Evolutionary conservation across 352 stramenopile genomes (phyloP).

Genomic region (Phytophthora nicotianae): DNA sequence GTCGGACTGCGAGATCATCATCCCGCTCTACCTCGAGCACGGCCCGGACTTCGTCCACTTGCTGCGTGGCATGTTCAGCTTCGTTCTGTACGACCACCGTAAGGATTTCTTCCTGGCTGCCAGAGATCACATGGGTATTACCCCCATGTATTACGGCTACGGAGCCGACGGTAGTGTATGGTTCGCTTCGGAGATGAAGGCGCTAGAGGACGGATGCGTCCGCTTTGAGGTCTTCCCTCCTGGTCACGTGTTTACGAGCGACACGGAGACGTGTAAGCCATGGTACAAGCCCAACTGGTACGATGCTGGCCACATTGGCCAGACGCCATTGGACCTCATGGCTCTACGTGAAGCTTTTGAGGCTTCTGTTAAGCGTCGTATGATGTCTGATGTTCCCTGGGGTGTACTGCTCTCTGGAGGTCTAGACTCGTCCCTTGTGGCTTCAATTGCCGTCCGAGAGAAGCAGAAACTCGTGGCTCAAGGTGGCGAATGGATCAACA

Average conservation of each 20-base stretch:
- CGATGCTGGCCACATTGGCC: slow-evolving; percentile 64
- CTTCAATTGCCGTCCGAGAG: slow-evolving; percentile 95
- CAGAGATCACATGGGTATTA: slow-evolving; percentile 99
- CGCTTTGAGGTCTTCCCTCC: slow-evolving; percentile 91
- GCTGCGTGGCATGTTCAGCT: slow-evolving; percentile 98
- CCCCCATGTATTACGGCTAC: slow-evolving; percentile 98
- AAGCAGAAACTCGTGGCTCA: slow-evolving; percentile 84
- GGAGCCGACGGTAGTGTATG: slow-evolving; percentile 96
- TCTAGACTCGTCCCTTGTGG: slow-evolving; percentile 98
- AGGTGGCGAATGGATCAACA: slow-evolving; percentile 87
- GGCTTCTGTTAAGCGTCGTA: slow-evolving; percentile 93
- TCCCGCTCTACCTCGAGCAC: slow-evolving; percentile 95
- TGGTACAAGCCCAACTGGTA: slow-evolving; percentile 98
- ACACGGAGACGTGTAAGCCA: slow-evolving; percentile 89
- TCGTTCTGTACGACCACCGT: slow-evolving; percentile 96
- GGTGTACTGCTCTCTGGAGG: slow-evolving; percentile 97
- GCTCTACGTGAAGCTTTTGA: slow-evolving; percentile 93
- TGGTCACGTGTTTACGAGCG: slow-evolving; percentile 87
- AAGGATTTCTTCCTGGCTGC: slow-evolving; percentile 95
- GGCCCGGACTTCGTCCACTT: slow-evolving; percentile 90
- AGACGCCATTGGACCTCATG: slow-evolving; percentile 65
- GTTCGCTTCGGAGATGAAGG: slow-evolving; percentile 99
- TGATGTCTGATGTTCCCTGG: slow-evolving; percentile 99
- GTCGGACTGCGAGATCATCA: slow-evolving; percentile 98
- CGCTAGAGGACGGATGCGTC: slow-evolving; percentile 86